Base-by-base conservation (phyloP, 1,139 yeast genomes). In the Diutina siamensis region DNA sequence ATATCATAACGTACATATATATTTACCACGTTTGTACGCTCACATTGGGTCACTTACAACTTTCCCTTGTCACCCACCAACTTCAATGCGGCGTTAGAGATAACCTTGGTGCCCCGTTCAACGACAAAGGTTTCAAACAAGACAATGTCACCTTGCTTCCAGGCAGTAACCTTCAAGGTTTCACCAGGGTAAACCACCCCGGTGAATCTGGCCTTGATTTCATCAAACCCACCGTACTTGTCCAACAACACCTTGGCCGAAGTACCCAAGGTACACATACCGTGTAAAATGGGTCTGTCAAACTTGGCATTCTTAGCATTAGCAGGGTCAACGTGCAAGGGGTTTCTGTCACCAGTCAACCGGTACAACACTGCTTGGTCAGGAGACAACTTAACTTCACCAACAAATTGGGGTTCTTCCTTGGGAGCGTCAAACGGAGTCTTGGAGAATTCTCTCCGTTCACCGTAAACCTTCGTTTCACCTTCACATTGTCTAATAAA, bases 181-280 rank as follows among this genome's bases (percentile, higher is more conserved):
- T 92, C 97, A 56, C 97, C 98, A 15, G 97, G 97, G 78, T 78
- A 88, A 40, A 92, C 97, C 57, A 85, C 81, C 57, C 92, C 92
- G 31, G 95, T 77, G 62, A 92, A 92, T 61, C 97, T 79, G 34
- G 79, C 94, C 72, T 92, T 92, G 62, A 88, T 75, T 69, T 88
- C 96, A 59, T 76, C 76, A 64, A 83, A 85, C 44, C 76, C 72
- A 48, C 97, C 97, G 64, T 67, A 92, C 58, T 83, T 74, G 57
- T 88, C 95, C 57, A 74, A 72, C 56, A 92, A 72, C 17, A 77
- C 76, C 64, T 88, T 86, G 38, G 83, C 84, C 45, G 86, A 68
- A 53, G 88, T 76, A 51, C 97, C 97, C 63, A 85, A 79, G 44
- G 88, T 76, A 60, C 94, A 83, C 67, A 92, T 74, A 46, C 98